Evolutionary conservation across 805 yeast genomes (phyloP).

Genomic region (Ogataea chonburiensis): DNA sequence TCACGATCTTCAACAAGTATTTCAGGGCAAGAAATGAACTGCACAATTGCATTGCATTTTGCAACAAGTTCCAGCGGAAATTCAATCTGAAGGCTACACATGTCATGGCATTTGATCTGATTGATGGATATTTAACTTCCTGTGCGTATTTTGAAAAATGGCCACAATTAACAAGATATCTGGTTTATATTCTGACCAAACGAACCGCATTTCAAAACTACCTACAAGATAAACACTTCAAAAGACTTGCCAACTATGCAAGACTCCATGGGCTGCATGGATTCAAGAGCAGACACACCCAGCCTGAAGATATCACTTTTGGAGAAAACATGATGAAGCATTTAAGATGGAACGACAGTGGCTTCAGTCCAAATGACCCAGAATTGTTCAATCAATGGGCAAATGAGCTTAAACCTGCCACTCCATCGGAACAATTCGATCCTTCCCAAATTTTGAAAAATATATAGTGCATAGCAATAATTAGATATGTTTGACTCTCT

Average conservation of each 20-base stretch:
- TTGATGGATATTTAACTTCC: conserved; percentile 18
- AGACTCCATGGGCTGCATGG: conserved; percentile 21
- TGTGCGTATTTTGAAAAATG: conserved; percentile 29
- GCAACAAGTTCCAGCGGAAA: conserved; percentile 19
- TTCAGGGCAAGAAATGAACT: conserved; percentile 24
- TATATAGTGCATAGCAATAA: conserved; percentile 12
- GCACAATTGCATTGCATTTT: conserved; percentile 27
- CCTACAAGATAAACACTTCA: conserved; percentile 13
- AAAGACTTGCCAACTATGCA: conserved; percentile 23
- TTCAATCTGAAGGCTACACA: conserved; percentile 14
- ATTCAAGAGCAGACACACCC: conserved; percentile 19
- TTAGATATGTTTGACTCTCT: conserved; percentile 9
- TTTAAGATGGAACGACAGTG: conserved; percentile 22
- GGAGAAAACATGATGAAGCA: conserved; percentile 13
- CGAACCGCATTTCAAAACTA: conserved; percentile 12
- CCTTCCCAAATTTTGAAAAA: conserved; percentile 19
- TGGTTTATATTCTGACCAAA: conserved; percentile 12
- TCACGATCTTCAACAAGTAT: conserved; percentile 21
- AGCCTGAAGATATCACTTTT: conserved; percentile 14
- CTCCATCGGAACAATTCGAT: conserved; percentile 1
- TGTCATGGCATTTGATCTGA: conserved; percentile 20
- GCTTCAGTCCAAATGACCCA: conserved; percentile 12
- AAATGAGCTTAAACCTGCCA: conserved; percentile 6
- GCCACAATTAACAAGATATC: conserved; percentile 21
- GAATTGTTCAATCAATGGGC: conserved; percentile 22